Evolutionary conservation across 768 basidiomycete species (phyloP), one percentile per base, ranked within the genome.

Genomic region (Lactarius trivialis): DNA sequence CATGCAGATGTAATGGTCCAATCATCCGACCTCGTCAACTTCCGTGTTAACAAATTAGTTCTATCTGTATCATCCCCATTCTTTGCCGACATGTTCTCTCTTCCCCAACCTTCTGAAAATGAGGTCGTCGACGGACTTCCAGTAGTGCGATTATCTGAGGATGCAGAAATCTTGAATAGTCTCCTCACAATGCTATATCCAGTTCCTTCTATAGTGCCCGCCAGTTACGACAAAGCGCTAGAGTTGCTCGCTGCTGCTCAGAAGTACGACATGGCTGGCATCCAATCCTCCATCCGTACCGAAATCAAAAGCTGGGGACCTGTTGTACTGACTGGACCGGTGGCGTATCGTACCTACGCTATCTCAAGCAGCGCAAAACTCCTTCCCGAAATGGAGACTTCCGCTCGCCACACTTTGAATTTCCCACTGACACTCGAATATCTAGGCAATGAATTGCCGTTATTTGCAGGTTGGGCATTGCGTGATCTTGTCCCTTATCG

Each of bases 1-100:
- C 26, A 60, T 4, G 39, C 48, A 15, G 48, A 50, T 60, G 56
- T 72, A 48, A 65, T 72, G 33, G 62, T 75, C 26, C 71, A 67
- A 28, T 68, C 72, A 9, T 61, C 65, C 49, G 72, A 75, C 58
- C 28, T 50, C 36, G 64, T 69, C 56, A 64, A 70, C 56, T 74
- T 73, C 64, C 68, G 60, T 37, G 71, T 72, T 28, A 70, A 69
- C 62, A 68, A 70, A n/a, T 30, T 39, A 24, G 72, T 74, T 21
- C 71, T 76, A 30, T 43, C 67, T 15, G 63, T 67, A 26, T 69
- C 72, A 4, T 73, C 74, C 6, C 67, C 72, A 17, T 58, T 75
- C 45, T 75, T 74, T 59, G 56, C 51, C 15, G 68, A 69, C 62
- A 71, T 75, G 70, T 65, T 74, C 58, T 56, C 67, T 37, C 28